Percentiles rank a stretch among this genome's conserved stretches.
Conservation (phyloP, 305 asterid species). For the Fraxinus velutina region DNA sequence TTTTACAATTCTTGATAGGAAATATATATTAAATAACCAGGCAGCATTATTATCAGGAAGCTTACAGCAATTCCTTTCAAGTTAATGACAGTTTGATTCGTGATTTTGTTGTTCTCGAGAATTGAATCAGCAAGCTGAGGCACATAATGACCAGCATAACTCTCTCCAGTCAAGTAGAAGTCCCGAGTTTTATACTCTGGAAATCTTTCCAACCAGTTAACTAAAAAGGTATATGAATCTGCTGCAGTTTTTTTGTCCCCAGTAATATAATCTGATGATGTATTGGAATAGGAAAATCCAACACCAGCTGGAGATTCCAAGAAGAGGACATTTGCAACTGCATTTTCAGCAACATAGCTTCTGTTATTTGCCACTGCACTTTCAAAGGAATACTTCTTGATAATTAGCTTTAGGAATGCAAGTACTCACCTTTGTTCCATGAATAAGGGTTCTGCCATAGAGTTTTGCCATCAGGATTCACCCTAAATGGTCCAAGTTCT, state of each 20-base stretch:
- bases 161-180: slow-evolving; percentile 43
- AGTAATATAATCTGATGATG: slow-evolving; percentile 27
- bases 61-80: slow-evolving; percentile 49
- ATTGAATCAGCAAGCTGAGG: slow-evolving; percentile 50
- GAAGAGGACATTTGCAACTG: slow-evolving; percentile 50
- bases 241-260: slow-evolving; percentile 41
- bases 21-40: background rate
- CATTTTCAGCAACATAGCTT: background rate
- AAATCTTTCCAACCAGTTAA: slow-evolving; percentile 46
- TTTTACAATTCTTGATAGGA: background rate
- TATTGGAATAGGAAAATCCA: slow-evolving; percentile 53
- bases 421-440: slow-evolving; percentile 29
- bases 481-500: slow-evolving; percentile 39
- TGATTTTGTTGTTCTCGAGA: slow-evolving; percentile 27
- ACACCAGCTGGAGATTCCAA: slow-evolving; percentile 54
- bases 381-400: background rate
- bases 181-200: slow-evolving; percentile 42
- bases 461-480: slow-evolving; percentile 29
- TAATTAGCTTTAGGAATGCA: background rate
- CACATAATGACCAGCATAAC: slow-evolving; percentile 45
- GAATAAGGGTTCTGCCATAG: slow-evolving; percentile 29
- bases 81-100: slow-evolving; percentile 27
- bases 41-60: background rate
- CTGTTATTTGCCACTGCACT: background rate
- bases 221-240: slow-evolving; percentile 38